Evolutionary conservation across 2,329 filamentous ascomycete genomes (phyloP).

Genomic region (Plectosphaerella cucumerina): DNA sequence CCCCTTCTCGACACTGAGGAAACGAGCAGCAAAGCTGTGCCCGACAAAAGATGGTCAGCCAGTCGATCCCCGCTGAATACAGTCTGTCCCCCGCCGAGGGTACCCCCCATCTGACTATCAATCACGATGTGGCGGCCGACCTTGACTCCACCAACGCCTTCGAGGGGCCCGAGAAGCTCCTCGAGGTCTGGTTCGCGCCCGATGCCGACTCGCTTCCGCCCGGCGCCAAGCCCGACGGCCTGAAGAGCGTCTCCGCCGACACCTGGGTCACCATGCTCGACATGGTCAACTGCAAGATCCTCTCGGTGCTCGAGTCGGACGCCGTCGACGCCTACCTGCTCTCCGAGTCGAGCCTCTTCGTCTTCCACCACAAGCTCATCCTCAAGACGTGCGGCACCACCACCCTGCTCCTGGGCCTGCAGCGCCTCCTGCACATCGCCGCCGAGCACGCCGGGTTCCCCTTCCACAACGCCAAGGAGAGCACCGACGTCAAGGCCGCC

Average conservation of each 20-base stretch:
- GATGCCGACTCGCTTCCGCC: conserved; percentile 69
- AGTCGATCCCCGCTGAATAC: conserved; percentile 75
- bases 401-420: conserved; percentile 83
- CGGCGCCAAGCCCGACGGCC: conserved; percentile 66
- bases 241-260: conserved; percentile 81
- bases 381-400: conserved; percentile 98
- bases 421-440: conserved; percentile 88
- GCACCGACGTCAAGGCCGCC: conserved; percentile 65
- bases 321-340: conserved; percentile 94
- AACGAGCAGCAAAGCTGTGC: conserved; percentile 9
- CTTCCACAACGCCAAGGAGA: conserved; percentile 63
- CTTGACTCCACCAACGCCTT: conserved; percentile 95
- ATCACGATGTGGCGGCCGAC: conserved; percentile 88
- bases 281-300: conserved; percentile 95
- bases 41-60: conserved; percentile 64
- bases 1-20: conserved; percentile 16
- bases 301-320: conserved; percentile 90
- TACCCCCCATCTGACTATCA: conserved; percentile 91
- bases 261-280: conserved; percentile 97
- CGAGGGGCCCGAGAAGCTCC: conserved; percentile 94
- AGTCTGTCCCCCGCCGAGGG: conserved; percentile 78
- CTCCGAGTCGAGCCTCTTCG: conserved; percentile 99
- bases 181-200: conserved; percentile 97
- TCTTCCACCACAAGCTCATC: conserved; percentile 99
- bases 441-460: conserved; percentile 86